Percentiles rank a stretch among this genome's conserved stretches.
These are phyloP conservation scores for Rhodotorula mucilaginosa DNA, from an alignment of 1,284 basidiomycete genomes.

Conservation along the genomic window DNA sequence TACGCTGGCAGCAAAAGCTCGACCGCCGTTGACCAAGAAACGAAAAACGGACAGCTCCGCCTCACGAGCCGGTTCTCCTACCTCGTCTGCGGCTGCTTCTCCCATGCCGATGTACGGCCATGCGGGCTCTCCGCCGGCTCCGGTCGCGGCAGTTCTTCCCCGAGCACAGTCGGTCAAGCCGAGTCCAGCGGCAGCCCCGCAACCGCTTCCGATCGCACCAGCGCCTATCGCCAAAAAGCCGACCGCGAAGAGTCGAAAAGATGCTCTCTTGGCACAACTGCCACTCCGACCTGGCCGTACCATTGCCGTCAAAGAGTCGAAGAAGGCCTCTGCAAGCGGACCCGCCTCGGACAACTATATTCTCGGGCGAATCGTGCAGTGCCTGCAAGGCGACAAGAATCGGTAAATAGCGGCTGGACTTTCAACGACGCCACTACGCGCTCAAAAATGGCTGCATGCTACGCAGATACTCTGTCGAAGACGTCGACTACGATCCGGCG, in stretches of 20 bases:
- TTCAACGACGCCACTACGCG: neutral
- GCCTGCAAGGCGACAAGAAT: slow-evolving; percentile 49
- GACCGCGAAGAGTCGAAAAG: slow-evolving; percentile 36
- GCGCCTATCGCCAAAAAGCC: slow-evolving; percentile 16
- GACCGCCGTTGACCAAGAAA: slow-evolving; percentile 26
- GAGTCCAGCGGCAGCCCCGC: neutral
- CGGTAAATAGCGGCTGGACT: slow-evolving; percentile 30
- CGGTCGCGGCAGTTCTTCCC: neutral
- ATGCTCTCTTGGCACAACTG: slow-evolving; percentile 48
- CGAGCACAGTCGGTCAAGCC: slow-evolving; percentile 15
- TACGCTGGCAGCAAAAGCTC: neutral
- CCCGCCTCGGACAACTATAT: slow-evolving; percentile 50
- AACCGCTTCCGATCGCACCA: slow-evolving; percentile 7
- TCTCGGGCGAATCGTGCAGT: slow-evolving; percentile 50
- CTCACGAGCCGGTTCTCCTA: slow-evolving; percentile 28
- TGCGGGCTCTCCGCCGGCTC: slow-evolving; percentile 11
- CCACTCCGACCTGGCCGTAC: slow-evolving; percentile 51
- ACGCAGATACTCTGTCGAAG: slow-evolving; percentile 47
- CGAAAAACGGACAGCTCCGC: slow-evolving; percentile 15
- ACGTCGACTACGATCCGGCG: slow-evolving; percentile 44
- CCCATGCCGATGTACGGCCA: slow-evolving; percentile 17
- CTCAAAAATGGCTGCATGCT: neutral
- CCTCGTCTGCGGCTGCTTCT: slow-evolving; percentile 21
- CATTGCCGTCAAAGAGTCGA: slow-evolving; percentile 46
- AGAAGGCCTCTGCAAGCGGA: slow-evolving; percentile 24